Conservation (phyloP, 225 moss, liverwort and hornwort species). For the Marchantia polymorpha region DNA sequence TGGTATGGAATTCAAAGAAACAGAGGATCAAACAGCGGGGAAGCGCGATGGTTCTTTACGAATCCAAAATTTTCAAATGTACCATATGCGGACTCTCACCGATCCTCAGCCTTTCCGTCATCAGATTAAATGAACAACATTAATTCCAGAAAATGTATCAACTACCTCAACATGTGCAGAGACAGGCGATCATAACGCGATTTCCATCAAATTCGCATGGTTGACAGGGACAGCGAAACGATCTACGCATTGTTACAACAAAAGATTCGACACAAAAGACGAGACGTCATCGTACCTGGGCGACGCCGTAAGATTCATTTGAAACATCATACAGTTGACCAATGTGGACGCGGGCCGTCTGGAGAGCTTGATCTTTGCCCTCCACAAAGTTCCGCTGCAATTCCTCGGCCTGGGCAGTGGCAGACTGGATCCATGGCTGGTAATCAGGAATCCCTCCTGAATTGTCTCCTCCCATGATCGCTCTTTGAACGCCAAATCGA, state of each 20-base stretch:
- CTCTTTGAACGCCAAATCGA: background rate
- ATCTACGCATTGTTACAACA: background rate
- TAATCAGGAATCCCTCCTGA: conserved; percentile 31
- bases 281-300: conserved; percentile 33
- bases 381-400: conserved; percentile 45
- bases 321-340: conserved; percentile 43
- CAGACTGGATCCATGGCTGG: conserved; percentile 45
- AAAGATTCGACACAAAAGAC: background rate
- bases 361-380: conserved; percentile 45
- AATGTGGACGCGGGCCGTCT: conserved; percentile 46
- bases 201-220: background rate
- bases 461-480: conserved; percentile 24
- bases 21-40: background rate
- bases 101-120: background rate
- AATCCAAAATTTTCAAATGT: background rate
- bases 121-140: background rate
- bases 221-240: background rate
- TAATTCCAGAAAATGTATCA: background rate
- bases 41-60: background rate
- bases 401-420: conserved; percentile 47
- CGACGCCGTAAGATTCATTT: conserved; percentile 34
- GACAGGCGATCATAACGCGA: background rate
- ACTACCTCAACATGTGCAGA: no score
- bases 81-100: background rate
- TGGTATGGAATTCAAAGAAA: background rate